phyloP scores from a whole-genome alignment of 306 rosid species.

The Urtica urens region DNA sequence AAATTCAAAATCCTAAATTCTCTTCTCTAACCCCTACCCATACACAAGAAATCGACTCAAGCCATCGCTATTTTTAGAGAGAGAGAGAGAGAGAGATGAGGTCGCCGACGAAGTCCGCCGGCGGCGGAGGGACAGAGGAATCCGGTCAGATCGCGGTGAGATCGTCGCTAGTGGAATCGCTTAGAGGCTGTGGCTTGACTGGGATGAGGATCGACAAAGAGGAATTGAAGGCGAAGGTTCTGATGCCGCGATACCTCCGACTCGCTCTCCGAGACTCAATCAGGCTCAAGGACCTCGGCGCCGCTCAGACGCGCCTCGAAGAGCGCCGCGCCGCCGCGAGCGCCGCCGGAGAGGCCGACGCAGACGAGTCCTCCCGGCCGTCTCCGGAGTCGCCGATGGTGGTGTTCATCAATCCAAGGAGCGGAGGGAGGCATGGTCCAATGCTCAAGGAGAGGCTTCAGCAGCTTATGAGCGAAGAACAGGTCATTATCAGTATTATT shows the following conservation, averaged over 20 bases:
- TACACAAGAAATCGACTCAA: no score
- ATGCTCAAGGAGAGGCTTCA: conserved; percentile 72
- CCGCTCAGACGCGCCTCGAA: conserved; percentile 43
- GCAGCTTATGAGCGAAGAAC: conserved; percentile 73
- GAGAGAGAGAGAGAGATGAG: conserved; percentile 18
- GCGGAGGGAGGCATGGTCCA: conserved; percentile 89
- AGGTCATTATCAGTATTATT: conserved; percentile 27
- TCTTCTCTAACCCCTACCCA: conserved; percentile 10
- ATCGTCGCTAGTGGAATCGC: conserved; percentile 54
- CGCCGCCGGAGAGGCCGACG: conserved; percentile 3
- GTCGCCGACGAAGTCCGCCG: conserved; percentile 28
- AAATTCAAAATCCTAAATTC: no score
- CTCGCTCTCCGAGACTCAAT: conserved; percentile 83
- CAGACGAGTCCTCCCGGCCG: conserved; percentile 14
- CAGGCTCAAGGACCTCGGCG: conserved; percentile 43
- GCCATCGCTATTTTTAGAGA: no score
- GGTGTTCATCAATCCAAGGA: conserved; percentile 61
- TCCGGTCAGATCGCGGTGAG: conserved; percentile 34
- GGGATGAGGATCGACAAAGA: conserved; percentile 69
- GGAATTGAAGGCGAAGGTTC: conserved; percentile 50
- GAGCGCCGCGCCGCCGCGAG: conserved; percentile 20
- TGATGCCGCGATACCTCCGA: conserved; percentile 75
- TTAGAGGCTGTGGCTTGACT: conserved; percentile 52
- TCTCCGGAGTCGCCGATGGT: conserved; percentile 62
- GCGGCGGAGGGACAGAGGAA: conserved; percentile 22